Base-by-base conservation (phyloP, 768 basidiomycete genomes). In the Baorangia bicolor region DNA sequence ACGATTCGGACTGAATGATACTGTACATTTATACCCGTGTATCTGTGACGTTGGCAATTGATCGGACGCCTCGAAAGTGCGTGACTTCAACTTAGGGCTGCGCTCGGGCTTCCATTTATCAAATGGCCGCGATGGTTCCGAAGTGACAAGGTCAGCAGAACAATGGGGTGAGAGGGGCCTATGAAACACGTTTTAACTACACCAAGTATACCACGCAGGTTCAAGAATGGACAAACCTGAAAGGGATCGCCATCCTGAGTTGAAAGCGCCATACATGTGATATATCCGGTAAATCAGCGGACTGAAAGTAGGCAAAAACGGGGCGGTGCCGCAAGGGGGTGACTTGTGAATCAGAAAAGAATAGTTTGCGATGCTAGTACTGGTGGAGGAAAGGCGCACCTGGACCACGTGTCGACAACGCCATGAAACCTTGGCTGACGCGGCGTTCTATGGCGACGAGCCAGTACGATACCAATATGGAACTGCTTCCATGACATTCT, bases 281-380 rank as follows among this genome's bases (percentile, higher is more conserved):
- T 68, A 71, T 71, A 71, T 71, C 70, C 13, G 68, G 70, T 58
- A 66, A 62, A 73, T 73, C 70, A 73, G 70, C 61, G 41, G 58
- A 46, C 16, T 38, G 50, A 28, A 53, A 23, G 50, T 20, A 39
- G 43, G 28, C 53, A 51, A 60, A 54, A 42, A 61, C 33, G 46
- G 67, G 60, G 52, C 64, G 63, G 66, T 69, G 61, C 62, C 66
- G 68, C 40, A 62, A 64, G 53, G 64, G 57, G 59, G 27, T 59
- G 59, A 52, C 35, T 50, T 27, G 58, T 60, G 57, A 57, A 56
- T 63, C 62, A 43, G 58, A 71, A 61, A 57, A 51, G 56, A 54
- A 64, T 52, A 55, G 59, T 43, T 50, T 69, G 52, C 46, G 58
- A 63, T 67, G 42, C 23, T 2, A 46, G 20, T 48, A 40, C 39